A percentile compares a stretch with the other conserved stretches of the same genome.
These are phyloP conservation scores for Lasiodiplodia gonubiensis DNA, from an alignment of 2,329 filamentous ascomycete species.

Conservation along the genomic window DNA sequence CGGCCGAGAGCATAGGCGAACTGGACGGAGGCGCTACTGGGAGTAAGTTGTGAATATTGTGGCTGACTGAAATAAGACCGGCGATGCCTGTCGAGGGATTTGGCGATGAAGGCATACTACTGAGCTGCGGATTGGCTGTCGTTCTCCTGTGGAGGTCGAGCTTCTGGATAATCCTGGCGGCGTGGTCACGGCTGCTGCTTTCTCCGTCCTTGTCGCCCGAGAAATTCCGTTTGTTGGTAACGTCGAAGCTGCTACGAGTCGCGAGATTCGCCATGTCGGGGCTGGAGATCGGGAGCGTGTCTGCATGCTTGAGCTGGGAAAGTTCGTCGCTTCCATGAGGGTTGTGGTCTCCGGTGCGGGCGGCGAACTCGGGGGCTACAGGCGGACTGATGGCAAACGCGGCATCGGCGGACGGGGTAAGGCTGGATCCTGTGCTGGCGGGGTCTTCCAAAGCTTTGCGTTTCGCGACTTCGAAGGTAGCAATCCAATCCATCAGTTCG, in stretches of 20 bases:
- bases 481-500: slow-evolving; percentile 93
- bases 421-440: slow-evolving; percentile 56
- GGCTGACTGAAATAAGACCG: slow-evolving; percentile 80
- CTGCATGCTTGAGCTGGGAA: slow-evolving; percentile 62
- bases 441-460: slow-evolving; percentile 84
- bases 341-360: slow-evolving; percentile 72
- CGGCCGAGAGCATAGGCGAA: slow-evolving; percentile 41
- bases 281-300: slow-evolving; percentile 67
- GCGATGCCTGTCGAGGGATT: slow-evolving; percentile 68
- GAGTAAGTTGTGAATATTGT: slow-evolving; percentile 29
- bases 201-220: slow-evolving; percentile 69
- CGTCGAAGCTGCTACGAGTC: slow-evolving; percentile 74
- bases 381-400: slow-evolving; percentile 94
- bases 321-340: slow-evolving; percentile 62
- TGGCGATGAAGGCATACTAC: slow-evolving; percentile 35
- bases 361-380: slow-evolving; percentile 87
- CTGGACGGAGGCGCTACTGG: slow-evolving; percentile 21
- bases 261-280: slow-evolving; percentile 52
- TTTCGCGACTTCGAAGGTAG: slow-evolving; percentile 92
- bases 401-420: slow-evolving; percentile 60
- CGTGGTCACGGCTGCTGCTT: slow-evolving; percentile 76
- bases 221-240: slow-evolving; percentile 58
- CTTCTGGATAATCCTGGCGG: slow-evolving; percentile 88
- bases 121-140: slow-evolving; percentile 59
- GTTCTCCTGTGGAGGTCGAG: slow-evolving; percentile 86